Conservation (phyloP, 2,329 filamentous ascomycete species). For the Gaeumannomyces tritici region DNA sequence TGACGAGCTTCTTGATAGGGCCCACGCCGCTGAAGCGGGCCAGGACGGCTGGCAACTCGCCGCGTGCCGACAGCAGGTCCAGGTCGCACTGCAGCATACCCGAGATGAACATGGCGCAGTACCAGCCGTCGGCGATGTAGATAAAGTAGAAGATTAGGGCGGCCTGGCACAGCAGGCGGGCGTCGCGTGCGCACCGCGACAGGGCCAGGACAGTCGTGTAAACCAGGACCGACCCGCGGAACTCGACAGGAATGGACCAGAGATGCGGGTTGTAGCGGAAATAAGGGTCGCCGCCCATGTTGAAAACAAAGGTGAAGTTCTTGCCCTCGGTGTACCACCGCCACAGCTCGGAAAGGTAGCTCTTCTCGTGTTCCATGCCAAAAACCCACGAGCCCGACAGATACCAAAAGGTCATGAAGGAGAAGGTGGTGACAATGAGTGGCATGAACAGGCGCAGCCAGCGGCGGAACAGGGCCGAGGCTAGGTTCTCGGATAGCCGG, state of each 20-base stretch:
- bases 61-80: conserved; percentile 38
- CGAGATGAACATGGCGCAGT: conserved; percentile 48
- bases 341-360: conserved; percentile 39
- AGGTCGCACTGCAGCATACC: conserved; percentile 56
- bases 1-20: conserved; percentile 39
- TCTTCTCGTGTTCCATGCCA: conserved; percentile 19
- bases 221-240: conserved; percentile 53
- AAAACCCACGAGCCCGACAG: conserved; percentile 33
- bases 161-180: conserved; percentile 42
- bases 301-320: conserved; percentile 60
- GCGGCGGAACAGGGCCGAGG: conserved; percentile 36
- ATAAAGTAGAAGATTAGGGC: conserved; percentile 55
- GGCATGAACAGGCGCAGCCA: conserved; percentile 40
- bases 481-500: conserved; percentile 31
- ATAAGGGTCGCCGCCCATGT: conserved; percentile 45
- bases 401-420: conserved; percentile 44
- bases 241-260: conserved; percentile 56
- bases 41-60: conserved; percentile 40
- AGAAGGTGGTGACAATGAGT: conserved; percentile 43
- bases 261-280: conserved; percentile 48
- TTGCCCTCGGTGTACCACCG: conserved; percentile 46
- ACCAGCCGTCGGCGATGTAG: conserved; percentile 57
- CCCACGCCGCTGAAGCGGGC: conserved; percentile 23
- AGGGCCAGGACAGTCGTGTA: conserved; percentile 50
- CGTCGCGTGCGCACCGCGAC: conserved; percentile 41